Base-by-base conservation (phyloP, 2,329 filamentous ascomycete genomes). In the Penicillium sp. region DNA sequence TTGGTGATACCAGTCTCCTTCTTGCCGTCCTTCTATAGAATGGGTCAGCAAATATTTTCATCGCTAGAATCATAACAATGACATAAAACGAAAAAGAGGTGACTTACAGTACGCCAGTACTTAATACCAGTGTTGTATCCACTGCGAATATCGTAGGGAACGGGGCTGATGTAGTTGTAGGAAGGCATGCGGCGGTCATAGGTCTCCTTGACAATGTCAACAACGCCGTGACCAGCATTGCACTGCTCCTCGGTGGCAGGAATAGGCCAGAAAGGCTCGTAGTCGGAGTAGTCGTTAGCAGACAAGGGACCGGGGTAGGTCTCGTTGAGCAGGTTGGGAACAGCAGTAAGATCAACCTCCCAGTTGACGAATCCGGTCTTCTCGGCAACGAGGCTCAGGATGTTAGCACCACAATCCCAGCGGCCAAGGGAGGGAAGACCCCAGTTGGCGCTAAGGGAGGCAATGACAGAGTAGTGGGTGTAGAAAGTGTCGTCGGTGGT, bases 361-460 rank as follows among this genome's bases (percentile, higher is more conserved):
- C 74, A 71, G 60, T 73, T 65, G 7, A 63, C 57, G 65, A 87
- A 85, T 47, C 83, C 81, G 0, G 85, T 88, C 71, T 79, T 75
- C 7, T 80, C 70, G 12, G 83, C 85, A 3, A 89, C 84, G 21
- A 82, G 52, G 26, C 79, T 64, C 68, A 84, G 85, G 16, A 89
- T 81, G 66, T 89, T 89, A 65, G 86, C 86, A 46, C 85, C 85
- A 15, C 86, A 85, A 63, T 90, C 87, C 78, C 81, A 89, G 54
- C 87, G 84, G 10, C 86, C 87, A 2, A 90, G 83, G 0, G 85
- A 87, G 57, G 82, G 80, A 8, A 89, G 80, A 58, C 76, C 79
- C 85, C 86, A 89, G 78, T 89, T 90, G 52, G 85, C 84, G 52
- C 81, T 73, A 8, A 87, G 81, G 16, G 85, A 84, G 16, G 86